Evolutionary conservation across 1,284 basidiomycete genomes (phyloP), one percentile per base, ranked within the genome.

Genomic region (Boletus calvinii): DNA sequence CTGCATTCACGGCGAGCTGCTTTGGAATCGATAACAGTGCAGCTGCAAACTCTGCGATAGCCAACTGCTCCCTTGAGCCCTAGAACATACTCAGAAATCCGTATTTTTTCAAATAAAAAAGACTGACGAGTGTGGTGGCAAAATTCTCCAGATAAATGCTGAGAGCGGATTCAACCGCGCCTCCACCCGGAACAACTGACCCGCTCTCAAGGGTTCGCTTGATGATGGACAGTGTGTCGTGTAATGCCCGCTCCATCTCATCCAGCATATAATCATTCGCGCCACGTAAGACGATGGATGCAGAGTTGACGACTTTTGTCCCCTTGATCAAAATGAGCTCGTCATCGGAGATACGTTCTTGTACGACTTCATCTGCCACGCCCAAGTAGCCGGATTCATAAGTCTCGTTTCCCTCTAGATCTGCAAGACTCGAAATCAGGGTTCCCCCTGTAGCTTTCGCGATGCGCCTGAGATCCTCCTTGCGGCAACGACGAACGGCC

Each of bases 251-350:
- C 76, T 99, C 97, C 97, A 99, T 99, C 78, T 99, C 97, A 72
- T 99, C 97, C 59, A 99, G 77, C 89, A 99, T 93, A 72, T 98
- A 99, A 74, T 99, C 97, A 73, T 99, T 99, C 36, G 97, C 97
- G 52, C 97, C 97, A 54, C 97, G 85, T 56, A 99, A 77, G 54
- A 99, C 85, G 67, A 99, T 91, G 36, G 95, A 98, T 22, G 91
- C 80, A 18, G 94, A 95, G 75, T 77, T 95, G 68, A 98, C 95
- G 32, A 94, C 88, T 76, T 97, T 99, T 50, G 96, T 98, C 6
- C 97, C 97, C 75, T 97, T 98, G 74, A 99, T 80, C 54, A 99
- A 77, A 70, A 99, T 99, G 43, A 98, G 81, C 71, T 99, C 97
- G 72, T 99, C 97, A 65, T 99, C 97, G n/a, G 92, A 90, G 69